Conservation (phyloP, 345 rosid species). For the Arabidopsis suecica region DNA sequence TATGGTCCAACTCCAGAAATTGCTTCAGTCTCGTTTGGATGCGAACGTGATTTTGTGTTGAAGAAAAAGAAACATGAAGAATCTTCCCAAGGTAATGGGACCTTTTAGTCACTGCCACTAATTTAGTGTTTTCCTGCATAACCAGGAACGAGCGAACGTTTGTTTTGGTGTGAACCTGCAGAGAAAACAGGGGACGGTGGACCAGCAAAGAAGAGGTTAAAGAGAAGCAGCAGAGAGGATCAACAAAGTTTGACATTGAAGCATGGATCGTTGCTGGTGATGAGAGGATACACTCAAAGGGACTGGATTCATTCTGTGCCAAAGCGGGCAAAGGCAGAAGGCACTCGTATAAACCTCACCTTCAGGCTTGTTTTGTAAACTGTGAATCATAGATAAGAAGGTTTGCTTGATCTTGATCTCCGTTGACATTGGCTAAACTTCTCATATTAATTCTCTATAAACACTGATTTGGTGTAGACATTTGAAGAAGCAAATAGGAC, state of each 20-base stretch:
- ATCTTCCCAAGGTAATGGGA: conserved; percentile 53
- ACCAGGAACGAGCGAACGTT: background rate
- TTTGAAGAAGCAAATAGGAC: conserved; percentile 77
- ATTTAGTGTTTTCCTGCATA: background rate
- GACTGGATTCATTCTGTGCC: conserved; percentile 95
- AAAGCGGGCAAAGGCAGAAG: conserved; percentile 61
- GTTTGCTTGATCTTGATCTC: background rate
- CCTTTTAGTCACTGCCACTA: background rate
- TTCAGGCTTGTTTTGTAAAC: conserved; percentile 52
- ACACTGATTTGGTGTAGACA: conserved; percentile 42
- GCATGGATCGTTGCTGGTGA: conserved; percentile 84
- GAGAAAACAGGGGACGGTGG: conserved; percentile 52
- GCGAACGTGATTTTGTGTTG: conserved; percentile 81
- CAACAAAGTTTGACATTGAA: conserved; percentile 64
- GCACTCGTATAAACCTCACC: conserved; percentile 78
- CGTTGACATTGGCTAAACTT: background rate
- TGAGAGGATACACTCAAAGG: conserved; percentile 87
- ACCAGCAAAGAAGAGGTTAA: conserved; percentile 61
- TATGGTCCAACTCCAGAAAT: conserved; percentile 77
- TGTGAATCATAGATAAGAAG: background rate
- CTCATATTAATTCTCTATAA: background rate
- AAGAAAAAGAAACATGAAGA: conserved; percentile 67
- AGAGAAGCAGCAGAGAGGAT: conserved; percentile 47
- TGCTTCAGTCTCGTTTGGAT: conserved; percentile 88
- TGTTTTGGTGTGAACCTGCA: conserved; percentile 25